Evolutionary conservation across 495 filamentous ascomycete species (phyloP), one percentile per base, ranked within the genome.

Genomic region (Diplogelasinospora grovesii): DNA sequence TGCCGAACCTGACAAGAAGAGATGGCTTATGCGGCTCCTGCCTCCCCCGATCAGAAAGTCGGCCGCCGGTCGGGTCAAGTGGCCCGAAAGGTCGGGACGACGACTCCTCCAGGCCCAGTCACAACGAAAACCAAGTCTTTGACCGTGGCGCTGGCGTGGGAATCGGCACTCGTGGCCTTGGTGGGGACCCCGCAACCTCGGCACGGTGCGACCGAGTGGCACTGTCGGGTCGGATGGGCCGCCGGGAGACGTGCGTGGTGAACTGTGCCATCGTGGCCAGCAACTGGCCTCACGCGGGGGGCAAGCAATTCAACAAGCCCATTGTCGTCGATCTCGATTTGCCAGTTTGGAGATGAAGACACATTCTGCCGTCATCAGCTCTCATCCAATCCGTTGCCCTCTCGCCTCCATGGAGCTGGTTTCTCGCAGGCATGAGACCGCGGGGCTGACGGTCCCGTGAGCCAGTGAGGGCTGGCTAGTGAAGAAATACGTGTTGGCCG

Each of bases 311-410:
- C 59, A 78, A 86, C 61, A 81, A 85, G 49, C 79, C 85, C 6
- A 81, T 90, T 39, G 78, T 89, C 6, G 78, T 90, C 18, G 83
- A 93, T 54, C 59, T 89, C 22, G 78, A 87, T 44, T 65, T 90
- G 26, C 81, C 80, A 8, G 66, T 81, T 67, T 69, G 48, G 43
- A 22, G 27, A 30, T 42, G 44, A 45, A 3, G 14, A 14, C 7
- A 5, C 5, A 0, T 5, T 40, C 22, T n/a, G 8, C 22, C 14
- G 36, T 22, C 22, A 39, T 15, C 16, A 23, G 29, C 29, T 3
- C 14, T 7, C 3, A 10, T 10, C 4, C 27, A 29, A 29, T 11
- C 11, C 4, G 27, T 4, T 29, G n/a, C 27, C 27, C 27, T n/a
- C 4, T 14, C 27, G 27, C 27, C n/a, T 4, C 4, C 27, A 10